Evolutionary conservation across 139 green algal genomes (phyloP), one percentile per base, ranked within the genome.

Genomic region (Chlamydomonas sphaeroides): DNA sequence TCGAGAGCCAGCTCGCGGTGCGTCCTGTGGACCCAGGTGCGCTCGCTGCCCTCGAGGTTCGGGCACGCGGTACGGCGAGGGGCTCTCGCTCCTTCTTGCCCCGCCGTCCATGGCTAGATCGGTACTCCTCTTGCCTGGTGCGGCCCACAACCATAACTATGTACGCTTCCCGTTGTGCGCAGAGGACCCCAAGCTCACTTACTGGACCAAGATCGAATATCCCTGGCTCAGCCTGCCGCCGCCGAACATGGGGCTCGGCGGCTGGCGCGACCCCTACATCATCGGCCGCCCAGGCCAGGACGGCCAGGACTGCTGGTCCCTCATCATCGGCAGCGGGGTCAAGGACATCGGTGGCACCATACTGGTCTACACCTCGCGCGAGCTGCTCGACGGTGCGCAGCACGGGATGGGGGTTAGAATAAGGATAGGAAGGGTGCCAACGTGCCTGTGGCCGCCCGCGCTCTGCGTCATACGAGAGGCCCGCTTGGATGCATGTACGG

Each of bases 321-420:
- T 98, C 87, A 86, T 98, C 4, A 93, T 98, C 51, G 95, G 94
- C 59, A 91, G 85, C 67, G 94, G 94, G 36, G 86, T 95, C 51
- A 93, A 96, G 84, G 91, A 71, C 23, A 75, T 65, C 28, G 88
- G 88, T 30, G 89, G 89, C 30, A 79, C 67, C 30, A 73, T 85
- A 17, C 80, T 89, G 11, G 79, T 90, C 59, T 92, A 92, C 80
- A 77, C 67, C 10, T 87, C 78, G 0, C 25, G 35, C 3, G 63
- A 75, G 26, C 68, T 92, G 21, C n/a, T 75, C 0, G 36, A 84
- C 35, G 79, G 85, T 89, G 57, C 28, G 67, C 32, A n/a, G n/a
- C n/a, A n/a, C n/a, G n/a, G n/a, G 18, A 7, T 65, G 23, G 30
- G 57, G 57, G 21, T 68, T 68, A 68, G 30, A 68, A 42, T n/a